Percentiles rank a stretch among this genome's conserved stretches.
Conservation (phyloP, 352 stramenopile species). For the Blastocystis sp. region DNA sequence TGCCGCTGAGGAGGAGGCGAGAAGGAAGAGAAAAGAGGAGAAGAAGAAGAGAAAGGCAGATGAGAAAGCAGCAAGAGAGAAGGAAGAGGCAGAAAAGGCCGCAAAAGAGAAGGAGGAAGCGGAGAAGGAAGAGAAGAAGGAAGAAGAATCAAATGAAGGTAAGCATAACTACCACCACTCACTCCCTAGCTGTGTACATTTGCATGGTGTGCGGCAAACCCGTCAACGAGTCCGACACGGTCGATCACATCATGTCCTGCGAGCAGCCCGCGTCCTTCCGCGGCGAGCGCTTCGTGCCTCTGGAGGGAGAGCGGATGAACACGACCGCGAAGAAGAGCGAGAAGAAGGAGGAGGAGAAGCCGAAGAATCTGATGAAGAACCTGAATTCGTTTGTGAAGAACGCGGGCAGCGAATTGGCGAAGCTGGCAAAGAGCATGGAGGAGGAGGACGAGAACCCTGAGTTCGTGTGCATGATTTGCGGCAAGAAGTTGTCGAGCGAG, state of each 20-base stretch:
- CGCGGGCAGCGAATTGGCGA: not conserved
- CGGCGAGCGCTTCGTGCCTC: slow-evolving; percentile 23
- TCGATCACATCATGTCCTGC: slow-evolving; percentile 47
- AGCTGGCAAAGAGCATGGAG: not conserved
- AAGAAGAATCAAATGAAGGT: slow-evolving; percentile 46
- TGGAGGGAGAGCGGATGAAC: slow-evolving; percentile 32
- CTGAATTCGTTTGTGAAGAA: slow-evolving; percentile 56
- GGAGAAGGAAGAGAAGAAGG: not conserved
- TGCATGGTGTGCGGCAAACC: slow-evolving; percentile 63
- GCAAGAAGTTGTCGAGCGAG: slow-evolving; percentile 11
- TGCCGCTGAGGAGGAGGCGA: slow-evolving; percentile 34
- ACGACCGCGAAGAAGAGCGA: slow-evolving; percentile 8
- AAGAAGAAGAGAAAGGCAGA: not conserved
- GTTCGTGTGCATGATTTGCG: slow-evolving; percentile 62
- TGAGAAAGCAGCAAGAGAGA: slow-evolving; percentile 13
- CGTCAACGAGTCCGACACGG: slow-evolving; percentile 35
- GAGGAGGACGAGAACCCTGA: slow-evolving; percentile 24
- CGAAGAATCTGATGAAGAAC: slow-evolving; percentile 8
- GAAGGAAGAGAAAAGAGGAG: slow-evolving; percentile 29
- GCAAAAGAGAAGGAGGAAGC: not conserved
- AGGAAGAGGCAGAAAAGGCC: slow-evolving; percentile 18
- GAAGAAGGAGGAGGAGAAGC: slow-evolving; percentile 49
- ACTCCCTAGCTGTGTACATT: slow-evolving; percentile 41
- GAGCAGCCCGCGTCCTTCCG: slow-evolving; percentile 5
- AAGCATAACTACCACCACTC: not conserved